Evolutionary conservation across 1,284 basidiomycete species (phyloP), one percentile per base, ranked within the genome.

Genomic region (Trametes sp.): DNA sequence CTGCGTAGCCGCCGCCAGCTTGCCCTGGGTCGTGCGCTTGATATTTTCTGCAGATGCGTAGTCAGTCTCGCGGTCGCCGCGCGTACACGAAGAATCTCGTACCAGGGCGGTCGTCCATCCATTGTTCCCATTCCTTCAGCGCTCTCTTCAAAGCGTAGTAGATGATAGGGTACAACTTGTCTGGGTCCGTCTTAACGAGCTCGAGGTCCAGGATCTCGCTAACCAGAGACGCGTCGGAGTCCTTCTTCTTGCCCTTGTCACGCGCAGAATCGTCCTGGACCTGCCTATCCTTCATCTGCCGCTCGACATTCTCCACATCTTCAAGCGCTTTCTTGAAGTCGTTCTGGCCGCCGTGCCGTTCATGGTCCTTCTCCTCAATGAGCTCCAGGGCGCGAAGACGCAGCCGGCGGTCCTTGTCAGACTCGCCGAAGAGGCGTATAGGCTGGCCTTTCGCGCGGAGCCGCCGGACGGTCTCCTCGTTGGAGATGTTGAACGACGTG

Each of bases 121-220:
- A 91, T 71, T 94, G 90, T 68, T 91, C 96, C 98, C 98, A 99
- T 73, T 99, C 98, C 72, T 94, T 94, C 61, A 99, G 81, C 1
- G 92, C 89, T 55, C 89, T 84, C 82, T 99, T 99, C 65, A 99
- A 81, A 2, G 96, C 95, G 76, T 97, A 96, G 76, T 99, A 99
- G 63, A 99, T 98, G 72, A 98, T 83, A 1, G 98, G 98, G 75
- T 99, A 98, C 26, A 99, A 82, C 78, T 94, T 98, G 79, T 96
- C 93, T n/a, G 95, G 93, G 74, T 98, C 94, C 23, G 87, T 89
- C 81, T 96, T 97, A 75, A 98, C 78, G 54, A 98, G 83, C 8
- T 78, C 81, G 29, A 98, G 77, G 74, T 98, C 94, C 59, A 96
- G 79, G 14, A 94, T 77, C 16, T 87, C 85, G 13, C 79, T 74